These are phyloP conservation scores for Rosa persica DNA, from an alignment of 306 rosid genomes.

Conservation along the genomic window DNA sequence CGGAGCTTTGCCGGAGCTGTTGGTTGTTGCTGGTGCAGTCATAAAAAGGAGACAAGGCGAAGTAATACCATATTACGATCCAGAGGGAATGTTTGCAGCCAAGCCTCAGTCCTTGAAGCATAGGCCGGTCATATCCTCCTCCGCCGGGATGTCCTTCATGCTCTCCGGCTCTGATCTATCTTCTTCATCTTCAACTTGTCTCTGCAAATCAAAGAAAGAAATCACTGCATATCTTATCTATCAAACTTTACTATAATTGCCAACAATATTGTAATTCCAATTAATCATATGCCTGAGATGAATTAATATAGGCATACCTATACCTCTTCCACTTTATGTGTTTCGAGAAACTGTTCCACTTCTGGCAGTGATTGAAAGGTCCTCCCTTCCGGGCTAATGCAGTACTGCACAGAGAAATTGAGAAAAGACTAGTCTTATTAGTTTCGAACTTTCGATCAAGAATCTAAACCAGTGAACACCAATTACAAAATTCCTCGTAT, in stretches of 20 bases:
- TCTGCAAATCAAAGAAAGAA: background rate
- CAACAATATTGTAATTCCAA: background rate
- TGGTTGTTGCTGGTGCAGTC: background rate
- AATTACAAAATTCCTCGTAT: no score
- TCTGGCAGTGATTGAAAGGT: background rate
- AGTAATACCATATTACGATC: background rate
- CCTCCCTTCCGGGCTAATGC: background rate
- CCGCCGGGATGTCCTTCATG: background rate
- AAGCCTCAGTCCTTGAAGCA: background rate
- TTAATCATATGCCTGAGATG: background rate
- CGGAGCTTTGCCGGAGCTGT: background rate
- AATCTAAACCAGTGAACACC: no score
- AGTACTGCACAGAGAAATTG: background rate
- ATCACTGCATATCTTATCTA: background rate
- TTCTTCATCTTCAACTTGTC: background rate
- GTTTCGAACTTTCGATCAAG: background rate
- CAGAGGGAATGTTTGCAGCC: background rate
- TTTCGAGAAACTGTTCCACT: background rate
- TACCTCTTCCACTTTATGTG: background rate
- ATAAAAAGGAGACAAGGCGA: background rate
- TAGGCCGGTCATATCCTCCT: background rate
- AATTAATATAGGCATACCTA: background rate
- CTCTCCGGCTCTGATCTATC: background rate
- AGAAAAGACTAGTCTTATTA: background rate
- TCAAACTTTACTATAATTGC: background rate